These are phyloP conservation scores for Gynochthodes officinalis DNA, from an alignment of 257 asterid genomes.

Conservation along the genomic window DNA sequence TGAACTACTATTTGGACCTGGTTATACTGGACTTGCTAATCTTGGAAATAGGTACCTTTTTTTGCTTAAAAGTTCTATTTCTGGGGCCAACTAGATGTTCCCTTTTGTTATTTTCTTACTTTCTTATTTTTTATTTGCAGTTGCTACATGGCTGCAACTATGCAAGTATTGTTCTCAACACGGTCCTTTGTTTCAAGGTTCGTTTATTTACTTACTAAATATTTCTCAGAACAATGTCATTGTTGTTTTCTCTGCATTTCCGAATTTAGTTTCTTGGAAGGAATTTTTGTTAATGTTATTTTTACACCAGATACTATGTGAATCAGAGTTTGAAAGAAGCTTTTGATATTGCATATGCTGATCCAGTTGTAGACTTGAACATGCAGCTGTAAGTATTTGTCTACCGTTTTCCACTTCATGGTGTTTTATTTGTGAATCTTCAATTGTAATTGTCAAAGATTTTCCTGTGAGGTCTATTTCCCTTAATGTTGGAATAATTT, in stretches of 20 bases:
- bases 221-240: not conserved
- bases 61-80: not conserved
- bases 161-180: constrained; percentile 90
- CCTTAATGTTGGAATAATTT: not conserved
- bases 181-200: constrained; percentile 74
- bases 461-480: not conserved
- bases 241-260: constrained; percentile 6
- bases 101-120: constrained; percentile 13
- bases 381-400: constrained; percentile 78
- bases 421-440: not conserved
- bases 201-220: constrained; percentile 21
- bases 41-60: constrained; percentile 88
- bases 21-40: constrained; percentile 92
- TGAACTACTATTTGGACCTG: constrained; percentile 91
- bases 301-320: constrained; percentile 52
- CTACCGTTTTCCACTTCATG: not conserved
- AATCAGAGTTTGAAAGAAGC: constrained; percentile 67
- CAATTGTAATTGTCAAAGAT: not conserved
- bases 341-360: constrained; percentile 79
- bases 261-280: constrained; percentile 5
- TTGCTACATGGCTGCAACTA: constrained; percentile 96
- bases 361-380: constrained; percentile 92
- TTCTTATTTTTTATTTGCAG: constrained; percentile 43
- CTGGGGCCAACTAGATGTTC: constrained; percentile 9
- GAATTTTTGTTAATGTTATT: not conserved